These are phyloP conservation scores for Aphanomyces stellatus DNA, from an alignment of 352 stramenopile genomes.

Conservation along the genomic window DNA sequence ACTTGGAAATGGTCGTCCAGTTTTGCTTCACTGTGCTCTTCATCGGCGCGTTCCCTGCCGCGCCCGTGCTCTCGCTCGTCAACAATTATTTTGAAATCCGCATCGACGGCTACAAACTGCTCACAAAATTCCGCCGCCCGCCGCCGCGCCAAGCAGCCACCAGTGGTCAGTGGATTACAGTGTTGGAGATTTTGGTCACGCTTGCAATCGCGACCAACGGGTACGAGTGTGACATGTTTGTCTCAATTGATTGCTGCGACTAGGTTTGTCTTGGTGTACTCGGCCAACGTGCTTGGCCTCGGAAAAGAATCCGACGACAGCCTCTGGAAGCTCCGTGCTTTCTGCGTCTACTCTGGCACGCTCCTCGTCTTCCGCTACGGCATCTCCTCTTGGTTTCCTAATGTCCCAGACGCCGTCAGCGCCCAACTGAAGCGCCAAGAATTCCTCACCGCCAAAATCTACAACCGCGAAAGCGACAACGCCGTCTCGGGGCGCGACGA, in stretches of 20 bases:
- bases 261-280: slow-evolving; percentile 81
- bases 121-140: slow-evolving; percentile 68
- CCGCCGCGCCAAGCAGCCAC: slow-evolving; percentile 69
- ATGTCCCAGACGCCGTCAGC: slow-evolving; percentile 55
- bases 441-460: slow-evolving; percentile 70
- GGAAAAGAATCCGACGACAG: slow-evolving; percentile 34
- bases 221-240: slow-evolving; percentile 23
- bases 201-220: slow-evolving; percentile 90
- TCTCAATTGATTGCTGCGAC: neutral
- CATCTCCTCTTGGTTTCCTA: slow-evolving; percentile 60
- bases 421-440: slow-evolving; percentile 72
- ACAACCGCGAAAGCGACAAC: neutral
- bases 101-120: slow-evolving; percentile 77
- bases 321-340: slow-evolving; percentile 58
- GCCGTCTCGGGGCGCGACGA: neutral
- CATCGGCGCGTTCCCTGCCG: slow-evolving; percentile 88
- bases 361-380: slow-evolving; percentile 84
- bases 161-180: slow-evolving; percentile 89
- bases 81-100: slow-evolving; percentile 92
- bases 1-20: slow-evolving; percentile 87
- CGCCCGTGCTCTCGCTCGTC: slow-evolving; percentile 83
- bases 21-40: slow-evolving; percentile 86
- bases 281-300: slow-evolving; percentile 42
- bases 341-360: slow-evolving; percentile 55
- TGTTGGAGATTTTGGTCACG: slow-evolving; percentile 82